These are phyloP conservation scores for Asterella californica DNA, from an alignment of 225 moss, liverwort and hornwort species.

Conservation along the genomic window DNA sequence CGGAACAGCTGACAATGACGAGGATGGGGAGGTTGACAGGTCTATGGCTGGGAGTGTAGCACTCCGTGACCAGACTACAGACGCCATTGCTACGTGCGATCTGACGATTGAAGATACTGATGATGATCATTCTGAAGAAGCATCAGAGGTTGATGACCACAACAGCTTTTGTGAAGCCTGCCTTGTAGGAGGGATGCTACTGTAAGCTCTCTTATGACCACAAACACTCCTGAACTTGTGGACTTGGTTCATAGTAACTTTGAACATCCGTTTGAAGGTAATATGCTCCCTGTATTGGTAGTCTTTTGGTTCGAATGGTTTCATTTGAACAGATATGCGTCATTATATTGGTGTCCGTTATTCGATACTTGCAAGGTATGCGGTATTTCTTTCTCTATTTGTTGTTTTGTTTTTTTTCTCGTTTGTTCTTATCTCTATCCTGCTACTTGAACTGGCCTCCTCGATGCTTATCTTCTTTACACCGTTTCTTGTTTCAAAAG, in stretches of 20 bases:
- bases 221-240: conserved; percentile 8
- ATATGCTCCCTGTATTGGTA: not conserved
- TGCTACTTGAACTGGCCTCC: too few species aligned
- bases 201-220: conserved; percentile 52
- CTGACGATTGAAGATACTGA: conserved; percentile 19
- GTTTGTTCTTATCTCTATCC: not conserved
- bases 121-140: conserved; percentile 19
- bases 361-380: not conserved
- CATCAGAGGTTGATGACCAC: conserved; percentile 73
- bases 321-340: not conserved
- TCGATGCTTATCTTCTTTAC: not conserved
- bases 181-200: conserved; percentile 68
- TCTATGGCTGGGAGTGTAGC: not conserved
- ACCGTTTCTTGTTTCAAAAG: not conserved
- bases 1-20: conserved; percentile 6
- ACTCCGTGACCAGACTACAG: conserved; percentile 13
- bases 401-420: not conserved
- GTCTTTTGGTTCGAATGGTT: not conserved
- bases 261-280: not conserved
- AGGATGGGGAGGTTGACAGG: not conserved
- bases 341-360: not conserved
- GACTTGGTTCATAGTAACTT: not conserved
- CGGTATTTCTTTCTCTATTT: not conserved
- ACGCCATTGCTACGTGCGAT: conserved; percentile 13
- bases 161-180: conserved; percentile 78